Evolutionary conservation across 108 stramenopile species (phyloP).

Genomic region (Nitzschia palea): DNA sequence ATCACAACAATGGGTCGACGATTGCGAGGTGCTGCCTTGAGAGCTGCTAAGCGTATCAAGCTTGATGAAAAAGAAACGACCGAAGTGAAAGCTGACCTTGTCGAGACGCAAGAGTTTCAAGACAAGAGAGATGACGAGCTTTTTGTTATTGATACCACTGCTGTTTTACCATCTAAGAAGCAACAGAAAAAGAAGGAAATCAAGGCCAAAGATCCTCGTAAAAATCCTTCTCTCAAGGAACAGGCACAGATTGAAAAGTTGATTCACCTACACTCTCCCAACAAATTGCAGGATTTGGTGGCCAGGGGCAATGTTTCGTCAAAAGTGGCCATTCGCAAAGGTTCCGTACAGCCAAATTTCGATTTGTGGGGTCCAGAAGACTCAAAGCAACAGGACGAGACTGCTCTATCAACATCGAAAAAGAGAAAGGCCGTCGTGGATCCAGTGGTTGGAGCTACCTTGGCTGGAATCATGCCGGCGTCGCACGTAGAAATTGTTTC

Average conservation of each 20-base stretch:
- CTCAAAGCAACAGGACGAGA: slow-evolving; percentile 8
- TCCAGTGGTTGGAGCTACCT: slow-evolving; percentile 18
- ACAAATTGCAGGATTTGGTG: slow-evolving; percentile 40
- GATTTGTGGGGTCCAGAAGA: slow-evolving; percentile 69
- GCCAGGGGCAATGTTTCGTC: slow-evolving; percentile 16
- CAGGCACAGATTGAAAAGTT: slow-evolving; percentile 53
- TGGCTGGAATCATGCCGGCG: slow-evolving; percentile 32
- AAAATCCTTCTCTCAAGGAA: slow-evolving; percentile 56
- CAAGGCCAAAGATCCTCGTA: slow-evolving; percentile 15
- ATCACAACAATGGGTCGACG: slow-evolving; percentile 76
- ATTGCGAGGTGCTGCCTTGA: slow-evolving; percentile 57
- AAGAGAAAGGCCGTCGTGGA: slow-evolving; percentile 24
- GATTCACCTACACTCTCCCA: slow-evolving; percentile 40
- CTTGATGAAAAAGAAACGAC: slow-evolving; percentile 45
- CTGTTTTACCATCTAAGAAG: slow-evolving; percentile 25
- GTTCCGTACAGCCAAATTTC: slow-evolving; percentile 40
- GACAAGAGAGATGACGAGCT: slow-evolving; percentile 66
- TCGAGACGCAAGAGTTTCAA: slow-evolving; percentile 42
- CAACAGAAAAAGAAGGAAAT: slow-evolving; percentile 23
- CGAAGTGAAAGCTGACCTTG: slow-evolving; percentile 45
- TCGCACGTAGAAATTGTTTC: slow-evolving; percentile 8
- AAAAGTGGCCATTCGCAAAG: slow-evolving; percentile 10
- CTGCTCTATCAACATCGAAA: slow-evolving; percentile 3
- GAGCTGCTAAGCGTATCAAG: slow-evolving; percentile 63
- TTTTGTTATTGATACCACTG: slow-evolving; percentile 75